A percentile compares a stretch with the other conserved stretches of the same genome.
These are phyloP conservation scores for Paecilomyces formosus DNA, from an alignment of 2,329 filamentous ascomycete species.

Conservation along the genomic window DNA sequence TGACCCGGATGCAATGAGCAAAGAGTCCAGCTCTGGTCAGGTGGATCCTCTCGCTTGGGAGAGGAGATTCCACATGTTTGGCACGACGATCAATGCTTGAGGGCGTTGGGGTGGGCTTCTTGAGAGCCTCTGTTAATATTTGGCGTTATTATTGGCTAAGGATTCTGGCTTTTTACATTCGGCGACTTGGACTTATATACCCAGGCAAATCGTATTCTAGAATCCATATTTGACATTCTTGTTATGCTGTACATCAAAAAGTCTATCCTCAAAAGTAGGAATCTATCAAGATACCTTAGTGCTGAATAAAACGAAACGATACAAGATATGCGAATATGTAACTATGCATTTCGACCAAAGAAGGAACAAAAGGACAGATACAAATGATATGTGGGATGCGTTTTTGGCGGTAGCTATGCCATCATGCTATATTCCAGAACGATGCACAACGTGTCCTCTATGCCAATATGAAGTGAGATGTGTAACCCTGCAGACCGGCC, in stretches of 20 bases:
- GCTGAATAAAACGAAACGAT: not conserved
- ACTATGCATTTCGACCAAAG: not conserved
- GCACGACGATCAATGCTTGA: slow-evolving; percentile 47
- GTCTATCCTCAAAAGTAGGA: not conserved
- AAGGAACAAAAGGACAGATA: not conserved
- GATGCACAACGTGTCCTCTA: not conserved
- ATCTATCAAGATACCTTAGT: not conserved
- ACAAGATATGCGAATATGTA: not conserved
- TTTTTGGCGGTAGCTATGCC: not conserved
- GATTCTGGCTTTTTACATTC: not conserved
- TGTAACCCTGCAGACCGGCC: not conserved
- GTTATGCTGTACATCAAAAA: not conserved
- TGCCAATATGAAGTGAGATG: not conserved
- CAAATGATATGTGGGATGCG: not conserved
- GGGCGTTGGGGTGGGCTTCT: slow-evolving; percentile 1
- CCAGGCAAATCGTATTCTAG: not conserved
- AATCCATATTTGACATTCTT: not conserved
- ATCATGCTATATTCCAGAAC: not conserved
- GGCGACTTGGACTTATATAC: not conserved
- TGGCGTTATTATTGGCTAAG: not conserved
- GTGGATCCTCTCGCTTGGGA: slow-evolving; percentile 47
- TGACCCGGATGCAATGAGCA: slow-evolving; percentile 24
- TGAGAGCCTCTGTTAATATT: not conserved
- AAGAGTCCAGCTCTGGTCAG: slow-evolving; percentile 34
- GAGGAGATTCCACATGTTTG: slow-evolving; percentile 57